Conservation (phyloP, 2,329 filamentous ascomycete genomes). For the Trichophyton rubrum region DNA sequence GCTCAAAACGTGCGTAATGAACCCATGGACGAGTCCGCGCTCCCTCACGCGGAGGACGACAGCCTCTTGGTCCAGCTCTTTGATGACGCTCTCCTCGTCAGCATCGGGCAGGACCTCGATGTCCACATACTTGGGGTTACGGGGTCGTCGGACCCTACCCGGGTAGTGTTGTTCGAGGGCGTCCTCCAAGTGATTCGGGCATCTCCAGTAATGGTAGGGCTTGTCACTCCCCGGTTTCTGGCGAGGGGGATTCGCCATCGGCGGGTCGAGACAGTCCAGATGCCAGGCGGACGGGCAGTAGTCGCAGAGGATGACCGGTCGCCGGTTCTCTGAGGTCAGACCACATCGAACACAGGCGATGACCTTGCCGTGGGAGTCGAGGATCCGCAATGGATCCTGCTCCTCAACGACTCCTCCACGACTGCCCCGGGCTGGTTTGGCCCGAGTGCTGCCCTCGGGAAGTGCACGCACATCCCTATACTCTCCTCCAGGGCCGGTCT, state of each 20-base stretch:
- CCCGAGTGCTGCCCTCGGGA: constrained; percentile 13
- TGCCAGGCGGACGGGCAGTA: constrained; percentile 76
- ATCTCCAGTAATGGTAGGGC: constrained; percentile 65
- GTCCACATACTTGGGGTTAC: constrained; percentile 50
- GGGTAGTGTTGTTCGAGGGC: constrained; percentile 40
- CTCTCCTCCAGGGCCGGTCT: constrained; percentile 61
- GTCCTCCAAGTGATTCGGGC: constrained; percentile 74
- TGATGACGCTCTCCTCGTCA: constrained; percentile 41
- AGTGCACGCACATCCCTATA: constrained; percentile 53
- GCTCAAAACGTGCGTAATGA: constrained; percentile 51
- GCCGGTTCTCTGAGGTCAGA: constrained; percentile 47
- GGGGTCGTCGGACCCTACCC: constrained; percentile 12
- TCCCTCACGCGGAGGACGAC: constrained; percentile 52
- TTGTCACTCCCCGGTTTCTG: constrained; percentile 35
- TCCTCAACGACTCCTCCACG: neutral
- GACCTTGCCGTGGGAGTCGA: constrained; percentile 58
- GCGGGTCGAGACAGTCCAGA: constrained; percentile 79
- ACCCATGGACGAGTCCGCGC: constrained; percentile 55
- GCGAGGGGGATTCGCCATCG: constrained; percentile 64
- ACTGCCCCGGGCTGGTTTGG: neutral
- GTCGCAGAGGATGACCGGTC: constrained; percentile 76
- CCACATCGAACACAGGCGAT: constrained; percentile 71
- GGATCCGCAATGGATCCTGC: constrained; percentile 16
- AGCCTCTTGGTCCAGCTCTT: constrained; percentile 50
- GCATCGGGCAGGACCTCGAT: constrained; percentile 49